Percentiles rank a stretch among this genome's conserved stretches.
Conservation (phyloP, 177 flowering plant species). For the Vitis hybrid region DNA sequence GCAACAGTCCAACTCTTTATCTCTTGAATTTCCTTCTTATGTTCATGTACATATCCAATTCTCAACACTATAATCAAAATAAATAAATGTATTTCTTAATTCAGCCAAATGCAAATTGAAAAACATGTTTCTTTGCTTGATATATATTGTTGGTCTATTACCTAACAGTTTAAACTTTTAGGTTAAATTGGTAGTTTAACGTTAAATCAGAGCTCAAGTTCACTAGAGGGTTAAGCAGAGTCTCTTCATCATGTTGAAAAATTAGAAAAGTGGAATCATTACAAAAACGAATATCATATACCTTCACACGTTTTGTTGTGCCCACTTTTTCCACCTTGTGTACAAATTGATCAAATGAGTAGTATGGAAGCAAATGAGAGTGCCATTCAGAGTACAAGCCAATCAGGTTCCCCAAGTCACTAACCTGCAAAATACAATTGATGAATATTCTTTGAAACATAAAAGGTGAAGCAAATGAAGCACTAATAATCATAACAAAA, state of each 20-base stretch:
- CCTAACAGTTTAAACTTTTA: too few species aligned
- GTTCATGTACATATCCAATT: too few species aligned
- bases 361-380: slow-evolving; percentile 71
- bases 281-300: slow-evolving; percentile 16
- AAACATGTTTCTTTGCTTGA: too few species aligned
- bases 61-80: too few species aligned
- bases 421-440: slow-evolving; percentile 35
- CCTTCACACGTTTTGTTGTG: slow-evolving; percentile 70
- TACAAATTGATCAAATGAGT: slow-evolving; percentile 81
- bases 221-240: neutral
- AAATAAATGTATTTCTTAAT: too few species aligned
- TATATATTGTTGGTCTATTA: too few species aligned
- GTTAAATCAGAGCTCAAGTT: neutral
- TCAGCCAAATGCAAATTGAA: too few species aligned
- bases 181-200: too few species aligned
- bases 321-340: slow-evolving; percentile 84
- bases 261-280: neutral
- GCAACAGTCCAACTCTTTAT: too few species aligned
- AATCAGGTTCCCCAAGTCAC: slow-evolving; percentile 68
- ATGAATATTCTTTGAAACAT: neutral
- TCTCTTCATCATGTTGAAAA: too few species aligned
- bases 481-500: neutral
- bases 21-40: too few species aligned
- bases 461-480: neutral
- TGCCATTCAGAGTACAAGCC: slow-evolving; percentile 79